phyloP scores from a whole-genome alignment of 176 grass and related monocot genomes.

The Carex myosuroides region DNA sequence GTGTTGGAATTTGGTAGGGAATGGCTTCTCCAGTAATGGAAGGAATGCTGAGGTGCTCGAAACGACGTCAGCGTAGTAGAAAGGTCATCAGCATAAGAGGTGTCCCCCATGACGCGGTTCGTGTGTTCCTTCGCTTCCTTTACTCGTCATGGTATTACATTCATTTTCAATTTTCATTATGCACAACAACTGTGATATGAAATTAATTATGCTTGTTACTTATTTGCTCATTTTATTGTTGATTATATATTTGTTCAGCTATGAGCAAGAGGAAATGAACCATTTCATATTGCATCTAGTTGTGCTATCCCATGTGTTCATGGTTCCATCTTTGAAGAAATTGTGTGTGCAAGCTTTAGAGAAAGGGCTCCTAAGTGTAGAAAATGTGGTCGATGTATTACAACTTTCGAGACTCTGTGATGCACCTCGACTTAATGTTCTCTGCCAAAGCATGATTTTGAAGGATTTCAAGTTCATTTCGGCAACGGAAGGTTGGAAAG shows the following conservation, averaged over 20 bases:
- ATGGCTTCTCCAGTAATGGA: slow-evolving; percentile 37
- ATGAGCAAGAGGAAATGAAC: slow-evolving; percentile 64
- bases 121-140: slow-evolving; percentile 67
- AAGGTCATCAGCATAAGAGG: slow-evolving; percentile 42
- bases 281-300: slow-evolving; percentile 53
- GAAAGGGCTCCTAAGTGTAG: slow-evolving; percentile 39
- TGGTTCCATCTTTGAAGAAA: slow-evolving; percentile 46
- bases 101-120: slow-evolving; percentile 41
- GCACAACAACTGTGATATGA: neutral
- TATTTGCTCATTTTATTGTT: neutral
- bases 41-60: slow-evolving; percentile 32
- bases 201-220: neutral
- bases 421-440: slow-evolving; percentile 43
- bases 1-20: slow-evolving; percentile 16
- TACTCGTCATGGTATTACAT: slow-evolving; percentile 58
- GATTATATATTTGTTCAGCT: slow-evolving; percentile 26
- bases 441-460: slow-evolving; percentile 58
- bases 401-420: slow-evolving; percentile 71
- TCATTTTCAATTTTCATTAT: neutral
- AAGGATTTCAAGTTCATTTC: slow-evolving; percentile 46
- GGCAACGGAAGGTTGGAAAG: slow-evolving; percentile 64
- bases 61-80: neutral
- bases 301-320: slow-evolving; percentile 58
- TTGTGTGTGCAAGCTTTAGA: slow-evolving; percentile 49
- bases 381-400: slow-evolving; percentile 71